These are phyloP conservation scores for Coniochaeta ligniaria DNA, from an alignment of 2,329 filamentous ascomycete species.

Conservation along the genomic window DNA sequence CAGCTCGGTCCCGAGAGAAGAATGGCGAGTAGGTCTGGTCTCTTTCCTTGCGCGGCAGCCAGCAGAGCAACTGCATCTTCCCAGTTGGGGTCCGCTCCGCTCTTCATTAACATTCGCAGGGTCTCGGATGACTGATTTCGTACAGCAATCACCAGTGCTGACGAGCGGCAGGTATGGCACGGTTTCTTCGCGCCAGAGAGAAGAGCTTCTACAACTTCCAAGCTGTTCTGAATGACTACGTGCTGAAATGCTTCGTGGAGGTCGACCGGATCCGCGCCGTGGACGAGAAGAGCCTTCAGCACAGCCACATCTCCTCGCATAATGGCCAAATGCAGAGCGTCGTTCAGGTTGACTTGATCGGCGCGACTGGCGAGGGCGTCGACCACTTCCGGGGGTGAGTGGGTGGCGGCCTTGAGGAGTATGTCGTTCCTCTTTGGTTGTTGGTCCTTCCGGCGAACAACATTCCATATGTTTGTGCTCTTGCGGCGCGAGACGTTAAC, in stretches of 20 bases:
- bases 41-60: constrained; percentile 12
- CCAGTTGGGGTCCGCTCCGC: constrained; percentile 10
- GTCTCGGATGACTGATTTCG: too few species aligned
- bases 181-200: too few species aligned
- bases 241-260: too few species aligned
- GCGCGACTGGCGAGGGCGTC: constrained; percentile 14
- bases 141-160: too few species aligned
- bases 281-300: constrained; percentile 13
- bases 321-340: constrained; percentile 16
- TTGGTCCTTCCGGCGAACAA: constrained; percentile 11
- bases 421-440: constrained; percentile 15
- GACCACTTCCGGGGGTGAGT: constrained; percentile 15
- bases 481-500: constrained; percentile 16
- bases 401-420: constrained; percentile 14
- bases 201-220: too few species aligned
- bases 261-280: too few species aligned
- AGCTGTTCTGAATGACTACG: too few species aligned
- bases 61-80: constrained; percentile 13
- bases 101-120: too few species aligned
- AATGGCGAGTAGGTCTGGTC: constrained; percentile 13
- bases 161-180: too few species aligned
- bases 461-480: constrained; percentile 13
- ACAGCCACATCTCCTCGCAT: constrained; percentile 13
- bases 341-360: constrained; percentile 18
- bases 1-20: constrained; percentile 14